These are phyloP conservation scores for Phytophthora macrochlamydospora DNA, from an alignment of 352 stramenopile genomes.

Conservation along the genomic window DNA sequence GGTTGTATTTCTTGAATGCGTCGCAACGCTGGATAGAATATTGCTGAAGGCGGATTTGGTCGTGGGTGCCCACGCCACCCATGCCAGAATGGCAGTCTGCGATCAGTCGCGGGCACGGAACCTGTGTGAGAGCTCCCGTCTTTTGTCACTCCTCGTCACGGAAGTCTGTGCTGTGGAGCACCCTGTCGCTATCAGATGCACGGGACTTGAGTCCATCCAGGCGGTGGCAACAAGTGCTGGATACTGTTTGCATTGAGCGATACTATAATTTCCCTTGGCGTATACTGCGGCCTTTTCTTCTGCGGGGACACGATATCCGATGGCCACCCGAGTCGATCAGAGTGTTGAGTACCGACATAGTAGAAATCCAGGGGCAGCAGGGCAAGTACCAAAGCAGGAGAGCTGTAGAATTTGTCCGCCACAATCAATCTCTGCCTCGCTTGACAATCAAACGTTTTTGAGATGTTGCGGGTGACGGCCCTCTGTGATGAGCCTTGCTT, in stretches of 20 bases:
- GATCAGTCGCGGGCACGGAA: not conserved
- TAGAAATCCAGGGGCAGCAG: slow-evolving; percentile 12
- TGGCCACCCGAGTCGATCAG: slow-evolving; percentile 15
- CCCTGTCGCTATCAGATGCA: slow-evolving; percentile 8
- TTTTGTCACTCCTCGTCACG: not conserved
- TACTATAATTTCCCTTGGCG: slow-evolving; percentile 1
- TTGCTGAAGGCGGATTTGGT: slow-evolving; percentile 13
- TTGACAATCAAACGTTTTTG: not conserved
- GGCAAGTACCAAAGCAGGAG: not conserved
- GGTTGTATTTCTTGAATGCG: slow-evolving; percentile 19
- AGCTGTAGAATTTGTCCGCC: slow-evolving; percentile 19
- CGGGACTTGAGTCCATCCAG: slow-evolving; percentile 2
- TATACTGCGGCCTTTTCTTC: slow-evolving; percentile 11
- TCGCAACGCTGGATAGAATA: slow-evolving; percentile 19
- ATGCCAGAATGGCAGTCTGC: slow-evolving; percentile 1
- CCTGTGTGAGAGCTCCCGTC: not conserved
- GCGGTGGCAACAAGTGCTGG: slow-evolving; percentile 1
- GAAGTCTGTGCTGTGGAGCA: not conserved
- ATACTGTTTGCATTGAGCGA: slow-evolving; percentile 1
- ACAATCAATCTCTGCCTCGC: slow-evolving; percentile 6
- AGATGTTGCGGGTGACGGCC: slow-evolving; percentile 12
- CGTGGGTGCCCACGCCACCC: slow-evolving; percentile 10
- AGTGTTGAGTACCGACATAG: slow-evolving; percentile 5
- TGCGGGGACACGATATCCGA: slow-evolving; percentile 17
- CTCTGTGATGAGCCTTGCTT: not conserved